Conservation (phyloP, 2,329 filamentous ascomycete genomes). For the Penicillium sp. region DNA sequence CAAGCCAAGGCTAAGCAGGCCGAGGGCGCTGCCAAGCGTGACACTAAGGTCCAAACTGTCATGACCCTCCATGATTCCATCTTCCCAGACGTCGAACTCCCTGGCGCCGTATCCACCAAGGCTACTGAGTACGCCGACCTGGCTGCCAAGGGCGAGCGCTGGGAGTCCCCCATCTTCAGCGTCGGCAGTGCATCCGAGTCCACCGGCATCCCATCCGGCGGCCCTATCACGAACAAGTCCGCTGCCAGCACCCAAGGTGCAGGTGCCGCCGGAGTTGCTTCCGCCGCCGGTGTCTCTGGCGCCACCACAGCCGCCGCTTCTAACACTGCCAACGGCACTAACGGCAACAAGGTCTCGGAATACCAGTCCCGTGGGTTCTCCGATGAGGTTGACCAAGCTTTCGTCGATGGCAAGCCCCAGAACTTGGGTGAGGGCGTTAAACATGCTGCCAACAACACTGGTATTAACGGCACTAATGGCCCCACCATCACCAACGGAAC, state of each 20-base stretch:
- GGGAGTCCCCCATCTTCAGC: slow-evolving; percentile 92
- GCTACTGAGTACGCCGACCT: slow-evolving; percentile 90
- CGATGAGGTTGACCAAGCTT: slow-evolving; percentile 34
- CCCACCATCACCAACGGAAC: neutral
- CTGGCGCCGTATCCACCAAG: slow-evolving; percentile 86
- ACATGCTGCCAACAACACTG: slow-evolving; percentile 4
- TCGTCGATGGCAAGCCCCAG: slow-evolving; percentile 24
- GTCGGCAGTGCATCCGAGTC: slow-evolving; percentile 76
- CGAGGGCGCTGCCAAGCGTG: slow-evolving; percentile 53
- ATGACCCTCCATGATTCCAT: slow-evolving; percentile 86
- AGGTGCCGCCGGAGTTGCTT: slow-evolving; percentile 13
- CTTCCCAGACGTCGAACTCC: slow-evolving; percentile 82
- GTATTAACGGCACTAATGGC: neutral
- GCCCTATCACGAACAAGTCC: slow-evolving; percentile 58
- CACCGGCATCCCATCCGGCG: slow-evolving; percentile 62
- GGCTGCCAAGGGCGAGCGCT: slow-evolving; percentile 81
- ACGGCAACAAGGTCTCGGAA: slow-evolving; percentile 8
- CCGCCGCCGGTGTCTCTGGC: slow-evolving; percentile 12
- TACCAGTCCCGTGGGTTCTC: slow-evolving; percentile 32
- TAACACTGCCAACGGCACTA: slow-evolving; percentile 1
- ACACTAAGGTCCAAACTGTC: slow-evolving; percentile 78
- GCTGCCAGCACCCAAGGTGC: slow-evolving; percentile 34
- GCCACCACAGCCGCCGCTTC: slow-evolving; percentile 11
- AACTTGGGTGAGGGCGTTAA: slow-evolving; percentile 10
- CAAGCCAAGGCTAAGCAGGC: slow-evolving; percentile 77